phyloP scores from a whole-genome alignment of 2,329 filamentous ascomycete species.

The Trichoderma harzianum region DNA sequence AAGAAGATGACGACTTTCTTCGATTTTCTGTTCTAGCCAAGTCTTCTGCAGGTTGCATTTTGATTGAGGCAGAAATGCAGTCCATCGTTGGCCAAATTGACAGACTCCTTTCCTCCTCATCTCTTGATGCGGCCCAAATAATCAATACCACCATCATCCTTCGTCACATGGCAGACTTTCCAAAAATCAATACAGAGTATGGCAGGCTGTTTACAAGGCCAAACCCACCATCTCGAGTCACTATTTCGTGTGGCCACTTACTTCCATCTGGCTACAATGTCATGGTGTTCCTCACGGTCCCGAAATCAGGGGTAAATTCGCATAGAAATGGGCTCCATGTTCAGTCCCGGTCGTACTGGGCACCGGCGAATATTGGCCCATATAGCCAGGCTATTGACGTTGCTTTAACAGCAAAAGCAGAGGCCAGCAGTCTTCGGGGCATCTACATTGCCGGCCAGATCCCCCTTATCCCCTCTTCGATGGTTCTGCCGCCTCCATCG shows the following conservation, averaged over 20 bases:
- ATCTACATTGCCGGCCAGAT: constrained; percentile 87
- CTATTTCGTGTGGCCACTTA: constrained; percentile 69
- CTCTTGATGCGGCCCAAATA: constrained; percentile 38
- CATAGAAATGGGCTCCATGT: constrained; percentile 72
- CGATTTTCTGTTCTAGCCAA: constrained; percentile 41
- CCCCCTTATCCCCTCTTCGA: constrained; percentile 75
- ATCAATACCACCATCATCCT: constrained; percentile 65
- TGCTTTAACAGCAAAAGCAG: constrained; percentile 26
- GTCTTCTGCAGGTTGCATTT: constrained; percentile 21
- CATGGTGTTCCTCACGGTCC: constrained; percentile 53
- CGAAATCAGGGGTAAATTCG: constrained; percentile 26
- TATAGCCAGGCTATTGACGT: constrained; percentile 84
- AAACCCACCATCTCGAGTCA: constrained; percentile 82
- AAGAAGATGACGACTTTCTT: constrained; percentile 22
- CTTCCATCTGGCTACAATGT: constrained; percentile 60
- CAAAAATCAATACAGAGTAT: constrained; percentile 71
- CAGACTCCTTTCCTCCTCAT: constrained; percentile 35
- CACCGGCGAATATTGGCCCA: constrained; percentile 93
- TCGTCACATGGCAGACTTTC: constrained; percentile 76
- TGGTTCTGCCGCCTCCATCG: constrained; percentile 54
- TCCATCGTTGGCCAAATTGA: constrained; percentile 46
- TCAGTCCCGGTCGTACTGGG: constrained; percentile 93
- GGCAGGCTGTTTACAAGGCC: constrained; percentile 68
- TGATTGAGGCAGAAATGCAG: constrained; percentile 47
- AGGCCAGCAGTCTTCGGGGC: constrained; percentile 29